Evolutionary conservation across 345 rosid species (phyloP).

Genomic region (Salix purpurea): DNA sequence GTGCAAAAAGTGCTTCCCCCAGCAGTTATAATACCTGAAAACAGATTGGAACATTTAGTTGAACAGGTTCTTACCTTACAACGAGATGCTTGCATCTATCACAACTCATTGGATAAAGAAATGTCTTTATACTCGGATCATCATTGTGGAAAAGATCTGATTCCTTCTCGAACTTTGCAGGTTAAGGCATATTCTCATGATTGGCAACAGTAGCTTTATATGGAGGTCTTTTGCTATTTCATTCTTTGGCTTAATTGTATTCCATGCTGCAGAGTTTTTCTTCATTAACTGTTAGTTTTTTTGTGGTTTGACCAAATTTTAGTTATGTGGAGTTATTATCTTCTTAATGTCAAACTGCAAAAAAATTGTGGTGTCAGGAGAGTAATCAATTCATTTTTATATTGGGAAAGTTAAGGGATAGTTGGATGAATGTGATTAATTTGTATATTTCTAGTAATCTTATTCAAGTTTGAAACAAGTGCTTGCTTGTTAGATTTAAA

Average conservation of each 20-base stretch:
- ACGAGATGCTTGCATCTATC: conserved; percentile 56
- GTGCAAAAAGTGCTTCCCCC: conserved; percentile 63
- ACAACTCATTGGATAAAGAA: conserved; percentile 53
- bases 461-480: neutral
- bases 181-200: conserved; percentile 28
- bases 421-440: neutral
- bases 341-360: neutral
- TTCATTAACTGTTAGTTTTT: neutral
- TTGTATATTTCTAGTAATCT: neutral
- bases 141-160: conserved; percentile 55
- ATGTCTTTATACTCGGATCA: conserved; percentile 64
- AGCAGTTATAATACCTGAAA: conserved; percentile 56
- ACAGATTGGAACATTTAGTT: conserved; percentile 64
- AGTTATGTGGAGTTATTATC: neutral
- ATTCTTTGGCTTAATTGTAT: neutral
- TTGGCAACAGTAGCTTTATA: neutral
- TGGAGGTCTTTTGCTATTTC: neutral
- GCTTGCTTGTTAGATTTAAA: neutral
- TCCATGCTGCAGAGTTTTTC: neutral
- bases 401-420: neutral
- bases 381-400: neutral
- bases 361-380: neutral
- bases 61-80: conserved; percentile 61
- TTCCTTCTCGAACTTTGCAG: conserved; percentile 69
- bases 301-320: neutral